Base-by-base conservation (phyloP, 163 green algal species). In the Chloroidium sp. region DNA sequence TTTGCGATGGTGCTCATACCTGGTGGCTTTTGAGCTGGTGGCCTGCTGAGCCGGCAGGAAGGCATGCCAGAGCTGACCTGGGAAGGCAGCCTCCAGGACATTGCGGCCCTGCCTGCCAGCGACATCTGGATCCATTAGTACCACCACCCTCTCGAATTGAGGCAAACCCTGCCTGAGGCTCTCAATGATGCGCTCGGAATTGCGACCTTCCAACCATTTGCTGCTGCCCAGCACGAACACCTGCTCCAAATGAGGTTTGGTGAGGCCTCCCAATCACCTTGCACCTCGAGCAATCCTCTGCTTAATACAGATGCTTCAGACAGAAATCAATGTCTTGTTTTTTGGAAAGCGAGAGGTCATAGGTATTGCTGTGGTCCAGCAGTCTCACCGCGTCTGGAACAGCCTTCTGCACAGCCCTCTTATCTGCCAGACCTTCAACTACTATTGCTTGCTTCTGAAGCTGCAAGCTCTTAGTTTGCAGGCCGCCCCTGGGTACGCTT, bases 211-310 rank as follows among this genome's bases (percentile, higher is more conserved):
- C 6, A 72, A 6, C 64, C 64, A 72, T 10, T 6, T 72, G 64
- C 64, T 72, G 64, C 64, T 72, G 64, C 64, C 64, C 64, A 72
- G 64, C 64, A 72, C 64, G 64, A 72, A 72, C 64, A 72, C 64
- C 64, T 72, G 64, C 36, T 36, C 36, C 36, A 36, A 36, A 36
- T 36, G 36, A 36, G 36, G 36, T 36, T 36, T 36, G 36, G 36
- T 36, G 36, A 36, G 36, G 36, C 36, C 36, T 36, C 36, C 36
- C 36, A 36, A 36, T 36, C 36, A 36, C 36, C 36, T 36, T 36
- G 36, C 36, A 36, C 36, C 36, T 36, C 36, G 36, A 36, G 36
- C 36, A 36, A 36, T 36, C 36, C 36, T 36, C 36, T 36, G 36
- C 36, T 36, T 36, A 36, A 36, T 36, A 36, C 36, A 36, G 36